Percentiles rank a stretch among this genome's conserved stretches.
phyloP scores from a whole-genome alignment of 495 filamentous ascomycete species.

The Aspergillus baeticus region DNA sequence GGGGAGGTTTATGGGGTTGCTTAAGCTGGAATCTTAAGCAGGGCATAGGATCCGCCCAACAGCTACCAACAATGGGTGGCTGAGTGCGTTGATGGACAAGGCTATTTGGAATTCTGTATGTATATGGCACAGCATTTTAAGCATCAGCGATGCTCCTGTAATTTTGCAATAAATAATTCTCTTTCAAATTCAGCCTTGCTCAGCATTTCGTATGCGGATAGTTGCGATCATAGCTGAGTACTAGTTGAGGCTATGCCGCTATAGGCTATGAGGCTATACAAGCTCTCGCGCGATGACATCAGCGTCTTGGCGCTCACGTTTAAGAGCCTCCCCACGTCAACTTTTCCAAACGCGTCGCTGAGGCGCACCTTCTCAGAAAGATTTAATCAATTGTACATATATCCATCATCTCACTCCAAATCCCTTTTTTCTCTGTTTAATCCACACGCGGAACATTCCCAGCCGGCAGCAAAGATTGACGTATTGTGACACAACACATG shows the following conservation, averaged over 20 bases:
- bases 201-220: too few relatives aligned
- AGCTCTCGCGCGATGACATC: conserved; percentile 4
- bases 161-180: neutral
- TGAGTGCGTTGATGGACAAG: neutral
- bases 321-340: neutral
- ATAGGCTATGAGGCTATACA: neutral
- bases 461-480: neutral
- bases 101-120: neutral
- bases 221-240: too few relatives aligned
- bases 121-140: neutral
- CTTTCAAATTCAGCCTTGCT: neutral
- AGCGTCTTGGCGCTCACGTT: conserved; percentile 3
- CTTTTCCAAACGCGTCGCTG: neutral
- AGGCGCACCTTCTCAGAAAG: neutral
- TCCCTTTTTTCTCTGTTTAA: too few relatives aligned
- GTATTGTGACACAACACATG: conserved; percentile 5
- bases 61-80: too few relatives aligned
- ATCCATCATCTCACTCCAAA: neutral
- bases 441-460: too few relatives aligned
- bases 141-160: neutral
- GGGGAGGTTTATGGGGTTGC: conserved; percentile 29
- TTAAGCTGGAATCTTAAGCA: conserved; percentile 8
- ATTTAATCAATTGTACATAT: neutral
- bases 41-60: too few relatives aligned
- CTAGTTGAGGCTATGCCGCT: neutral